Base-by-base conservation (phyloP, 352 stramenopile species). In the Phytophthora brassicae region DNA sequence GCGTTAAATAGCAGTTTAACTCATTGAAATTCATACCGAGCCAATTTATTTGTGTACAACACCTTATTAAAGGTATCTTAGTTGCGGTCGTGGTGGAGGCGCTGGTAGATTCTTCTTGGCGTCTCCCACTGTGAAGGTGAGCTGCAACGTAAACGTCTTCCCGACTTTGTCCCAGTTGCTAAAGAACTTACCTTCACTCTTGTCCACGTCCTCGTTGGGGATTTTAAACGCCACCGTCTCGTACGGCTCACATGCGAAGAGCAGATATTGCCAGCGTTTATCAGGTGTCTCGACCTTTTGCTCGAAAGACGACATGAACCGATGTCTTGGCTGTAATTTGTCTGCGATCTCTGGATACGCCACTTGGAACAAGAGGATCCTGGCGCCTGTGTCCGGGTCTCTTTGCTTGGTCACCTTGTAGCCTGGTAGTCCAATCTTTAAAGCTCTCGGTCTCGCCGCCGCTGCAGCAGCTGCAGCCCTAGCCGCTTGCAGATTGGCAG, bases 291-390 rank as follows among this genome's bases (percentile, higher is more conserved):
- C 97, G n/a, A 99, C 89, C 46, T 96, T 92, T 72, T 99, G 98
- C 82, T 99, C 97, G 75, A 98, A 99, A n/a, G 97, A 89, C 53
- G 87, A 98, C 97, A 99, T 99, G 84, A 99, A 99, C 33, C 98
- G 86, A 75, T 99, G 96, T 11, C 97, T 85, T 20, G 98, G 98
- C 79, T 99, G 96, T 20, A 97, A 55, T 36, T 92, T 88, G 19
- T 87, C 64, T 20, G 97, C 93, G 43, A 98, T 92, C 60, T 99
- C 94, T 11, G 97, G 97, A 74, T 99, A 99, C 62, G 94, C 83
- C 43, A 99, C 79, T 72, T 98, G 89, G 77, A 98, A 98, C 11
- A 97, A 66, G 3, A 98, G 68, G 23, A 94, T 90, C 20, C 88
- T 74, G 17, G 94, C 90, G 13, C 81, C 84, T 6, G 84, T 92